A percentile compares a stretch with the other conserved stretches of the same genome.
These are phyloP conservation scores for Cardamine chenopodiifolia DNA, from an alignment of 345 rosid species.

Conservation along the genomic window DNA sequence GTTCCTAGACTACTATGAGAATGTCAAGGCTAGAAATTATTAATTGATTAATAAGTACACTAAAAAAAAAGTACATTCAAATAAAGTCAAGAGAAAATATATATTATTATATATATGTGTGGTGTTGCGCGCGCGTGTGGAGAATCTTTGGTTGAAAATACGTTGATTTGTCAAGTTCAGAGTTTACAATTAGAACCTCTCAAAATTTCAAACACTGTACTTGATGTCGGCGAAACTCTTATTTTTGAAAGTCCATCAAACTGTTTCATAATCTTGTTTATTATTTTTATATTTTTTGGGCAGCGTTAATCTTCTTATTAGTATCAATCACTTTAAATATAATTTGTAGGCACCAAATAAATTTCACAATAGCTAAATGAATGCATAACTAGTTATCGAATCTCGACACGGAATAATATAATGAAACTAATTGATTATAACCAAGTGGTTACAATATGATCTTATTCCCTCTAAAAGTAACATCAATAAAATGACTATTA, in stretches of 20 bases:
- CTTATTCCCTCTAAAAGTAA: not conserved
- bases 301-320: not conserved
- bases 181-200: not conserved
- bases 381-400: not conserved
- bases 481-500: not conserved
- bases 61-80: slow-evolving; percentile 15
- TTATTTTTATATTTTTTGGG: not conserved
- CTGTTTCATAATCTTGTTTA: not conserved
- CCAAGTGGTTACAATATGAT: not conserved
- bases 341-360: not conserved
- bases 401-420: not conserved
- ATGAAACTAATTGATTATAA: not conserved
- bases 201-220: slow-evolving; percentile 9
- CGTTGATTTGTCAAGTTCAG: slow-evolving; percentile 10
- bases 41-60: not conserved
- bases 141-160: slow-evolving; percentile 8
- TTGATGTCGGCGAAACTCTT: slow-evolving; percentile 26
- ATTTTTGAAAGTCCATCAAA: not conserved
- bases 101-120: not conserved
- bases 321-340: not conserved
- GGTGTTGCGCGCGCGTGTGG: not conserved
- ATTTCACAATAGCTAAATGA: not conserved
- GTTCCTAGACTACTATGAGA: slow-evolving; percentile 4
- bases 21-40: slow-evolving; percentile 22
- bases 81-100: not conserved